A percentile compares a stretch with the other conserved stretches of the same genome.
Conservation (phyloP, 768 basidiomycete genomes). For the Russula foetens region DNA sequence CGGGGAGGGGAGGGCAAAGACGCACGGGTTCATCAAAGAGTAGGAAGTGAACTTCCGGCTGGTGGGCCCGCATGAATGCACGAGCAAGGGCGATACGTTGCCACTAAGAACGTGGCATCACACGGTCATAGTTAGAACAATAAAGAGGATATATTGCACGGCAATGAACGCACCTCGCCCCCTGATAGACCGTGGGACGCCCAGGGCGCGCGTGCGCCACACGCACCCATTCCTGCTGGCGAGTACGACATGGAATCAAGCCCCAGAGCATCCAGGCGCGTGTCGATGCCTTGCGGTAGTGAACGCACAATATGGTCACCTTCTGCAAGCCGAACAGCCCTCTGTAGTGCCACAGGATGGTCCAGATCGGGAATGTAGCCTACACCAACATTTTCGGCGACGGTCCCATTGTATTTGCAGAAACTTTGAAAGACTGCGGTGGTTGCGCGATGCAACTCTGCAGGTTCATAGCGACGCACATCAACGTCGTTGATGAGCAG, state of each 20-base stretch:
- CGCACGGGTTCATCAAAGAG: slow-evolving; percentile 81
- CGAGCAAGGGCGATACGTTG: slow-evolving; percentile 80
- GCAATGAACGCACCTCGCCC: slow-evolving; percentile 55
- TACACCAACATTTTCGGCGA: slow-evolving; percentile 81
- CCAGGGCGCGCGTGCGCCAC: slow-evolving; percentile 29
- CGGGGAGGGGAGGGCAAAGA: slow-evolving; percentile 8
- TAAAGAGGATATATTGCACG: neutral
- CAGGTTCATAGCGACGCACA: slow-evolving; percentile 54
- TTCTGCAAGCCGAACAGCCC: slow-evolving; percentile 64
- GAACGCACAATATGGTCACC: slow-evolving; percentile 57
- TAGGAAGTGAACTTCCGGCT: slow-evolving; percentile 67
- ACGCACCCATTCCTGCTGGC: slow-evolving; percentile 31
- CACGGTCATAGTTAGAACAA: slow-evolving; percentile 5
- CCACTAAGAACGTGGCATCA: slow-evolving; percentile 45
- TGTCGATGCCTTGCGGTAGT: slow-evolving; percentile 65
- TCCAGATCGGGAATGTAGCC: slow-evolving; percentile 61
- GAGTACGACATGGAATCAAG: slow-evolving; percentile 39
- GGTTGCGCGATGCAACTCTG: slow-evolving; percentile 63
- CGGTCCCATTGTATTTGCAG: slow-evolving; percentile 67
- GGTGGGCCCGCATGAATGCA: slow-evolving; percentile 77
- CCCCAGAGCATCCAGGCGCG: slow-evolving; percentile 57
- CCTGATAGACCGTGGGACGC: slow-evolving; percentile 67
- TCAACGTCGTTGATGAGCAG: slow-evolving; percentile 64
- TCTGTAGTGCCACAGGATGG: slow-evolving; percentile 46
- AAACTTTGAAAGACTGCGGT: slow-evolving; percentile 86